Evolutionary conservation across 495 filamentous ascomycete species (phyloP).

Genomic region (Penicillium simplicissimum): DNA sequence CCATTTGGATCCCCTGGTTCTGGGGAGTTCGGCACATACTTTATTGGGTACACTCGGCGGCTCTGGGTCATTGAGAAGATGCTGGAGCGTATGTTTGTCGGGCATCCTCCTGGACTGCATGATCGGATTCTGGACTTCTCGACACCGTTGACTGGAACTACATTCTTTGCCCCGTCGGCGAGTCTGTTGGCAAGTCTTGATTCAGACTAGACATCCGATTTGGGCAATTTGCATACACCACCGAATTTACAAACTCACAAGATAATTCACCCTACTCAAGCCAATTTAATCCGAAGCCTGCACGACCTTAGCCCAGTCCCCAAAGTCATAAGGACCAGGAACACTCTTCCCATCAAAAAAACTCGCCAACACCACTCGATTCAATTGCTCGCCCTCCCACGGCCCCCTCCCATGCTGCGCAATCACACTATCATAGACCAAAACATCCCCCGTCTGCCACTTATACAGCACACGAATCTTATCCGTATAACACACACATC

Average conservation of each 20-base stretch:
- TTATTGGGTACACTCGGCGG: slow-evolving; percentile 56
- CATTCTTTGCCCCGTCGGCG: slow-evolving; percentile 56
- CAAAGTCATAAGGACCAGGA: slow-evolving; percentile 44
- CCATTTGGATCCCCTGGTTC: slow-evolving; percentile 56
- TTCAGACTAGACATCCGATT: slow-evolving; percentile 16
- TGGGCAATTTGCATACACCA: background rate
- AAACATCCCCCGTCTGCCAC: slow-evolving; percentile 44
- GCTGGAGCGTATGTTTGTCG: slow-evolving; percentile 59
- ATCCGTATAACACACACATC: no score
- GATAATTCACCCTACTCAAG: background rate
- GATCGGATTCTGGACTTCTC: slow-evolving; percentile 59
- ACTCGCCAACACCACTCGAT: slow-evolving; percentile 48
- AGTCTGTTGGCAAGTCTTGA: slow-evolving; percentile 41
- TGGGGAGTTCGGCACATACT: slow-evolving; percentile 59
- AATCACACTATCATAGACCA: slow-evolving; percentile 50
- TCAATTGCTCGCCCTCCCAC: slow-evolving; percentile 46
- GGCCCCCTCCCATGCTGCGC: slow-evolving; percentile 51
- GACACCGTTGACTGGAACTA: slow-evolving; percentile 50
- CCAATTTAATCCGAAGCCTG: slow-evolving; percentile 32
- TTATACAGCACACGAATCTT: slow-evolving; percentile 48
- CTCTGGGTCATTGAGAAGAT: slow-evolving; percentile 62
- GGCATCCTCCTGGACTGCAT: slow-evolving; percentile 54
- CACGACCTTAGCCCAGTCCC: slow-evolving; percentile 49
- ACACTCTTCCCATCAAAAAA: slow-evolving; percentile 45
- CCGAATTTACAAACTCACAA: background rate